phyloP scores from a whole-genome alignment of 768 basidiomycete genomes.

The Suillus discolor region DNA sequence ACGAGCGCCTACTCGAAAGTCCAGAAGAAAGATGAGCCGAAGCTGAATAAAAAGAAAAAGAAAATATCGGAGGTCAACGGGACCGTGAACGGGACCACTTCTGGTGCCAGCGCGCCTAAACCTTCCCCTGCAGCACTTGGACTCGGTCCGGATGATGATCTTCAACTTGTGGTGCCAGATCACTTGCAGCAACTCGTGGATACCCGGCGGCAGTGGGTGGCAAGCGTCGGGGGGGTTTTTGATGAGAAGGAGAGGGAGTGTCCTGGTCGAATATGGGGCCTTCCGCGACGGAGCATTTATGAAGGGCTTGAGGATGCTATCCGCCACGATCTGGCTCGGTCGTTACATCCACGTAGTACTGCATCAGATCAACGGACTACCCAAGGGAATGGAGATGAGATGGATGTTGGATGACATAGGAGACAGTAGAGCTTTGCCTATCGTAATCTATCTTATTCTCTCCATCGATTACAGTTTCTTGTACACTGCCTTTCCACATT shows the following conservation, averaged over 20 bases:
- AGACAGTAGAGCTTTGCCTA: not conserved
- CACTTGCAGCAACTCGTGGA: slow-evolving; percentile 72
- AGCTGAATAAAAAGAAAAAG: slow-evolving; percentile 75
- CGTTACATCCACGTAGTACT: slow-evolving; percentile 23
- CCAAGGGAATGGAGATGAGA: slow-evolving; percentile 53
- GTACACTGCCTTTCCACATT: slow-evolving; percentile 25
- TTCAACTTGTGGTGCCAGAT: slow-evolving; percentile 62
- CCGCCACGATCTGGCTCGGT: slow-evolving; percentile 34
- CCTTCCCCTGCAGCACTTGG: slow-evolving; percentile 76
- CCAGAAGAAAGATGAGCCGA: slow-evolving; percentile 79
- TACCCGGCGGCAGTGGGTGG: slow-evolving; percentile 79
- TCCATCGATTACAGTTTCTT: slow-evolving; percentile 22
- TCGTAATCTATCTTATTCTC: slow-evolving; percentile 27
- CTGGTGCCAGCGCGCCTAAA: slow-evolving; percentile 42
- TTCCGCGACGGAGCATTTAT: slow-evolving; percentile 76
- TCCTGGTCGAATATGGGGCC: slow-evolving; percentile 76
- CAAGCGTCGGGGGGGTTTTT: slow-evolving; percentile 73
- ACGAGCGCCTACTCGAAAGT: slow-evolving; percentile 72
- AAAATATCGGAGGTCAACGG: slow-evolving; percentile 44
- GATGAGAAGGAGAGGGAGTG: slow-evolving; percentile 66
- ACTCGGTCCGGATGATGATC: slow-evolving; percentile 67
- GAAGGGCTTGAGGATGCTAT: slow-evolving; percentile 73
- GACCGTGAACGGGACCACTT: slow-evolving; percentile 33
- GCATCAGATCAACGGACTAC: slow-evolving; percentile 32
- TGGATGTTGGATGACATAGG: slow-evolving; percentile 62